phyloP scores from a whole-genome alignment of 139 green algal genomes.

The Coelastrella sp. region DNA sequence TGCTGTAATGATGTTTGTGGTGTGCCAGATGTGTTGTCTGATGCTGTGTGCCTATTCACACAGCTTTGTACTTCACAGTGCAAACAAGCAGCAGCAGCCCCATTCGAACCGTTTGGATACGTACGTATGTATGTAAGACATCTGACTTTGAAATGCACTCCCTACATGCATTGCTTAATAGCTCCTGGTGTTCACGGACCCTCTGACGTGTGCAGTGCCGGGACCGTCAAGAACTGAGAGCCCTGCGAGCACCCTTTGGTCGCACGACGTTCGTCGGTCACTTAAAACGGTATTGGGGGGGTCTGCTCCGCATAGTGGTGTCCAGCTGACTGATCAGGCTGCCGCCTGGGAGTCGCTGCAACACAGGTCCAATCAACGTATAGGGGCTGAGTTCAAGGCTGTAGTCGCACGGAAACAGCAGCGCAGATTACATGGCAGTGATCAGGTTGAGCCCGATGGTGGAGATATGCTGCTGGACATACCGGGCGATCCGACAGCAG shows the following conservation, averaged over 20 bases:
- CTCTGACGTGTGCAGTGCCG: constrained; percentile 6
- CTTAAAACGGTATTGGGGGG: too few relatives aligned
- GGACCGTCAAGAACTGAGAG: neutral
- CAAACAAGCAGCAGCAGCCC: too few relatives aligned
- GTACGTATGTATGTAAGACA: too few relatives aligned
- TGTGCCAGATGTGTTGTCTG: neutral
- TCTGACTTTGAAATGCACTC: neutral
- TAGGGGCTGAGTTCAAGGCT: too few relatives aligned
- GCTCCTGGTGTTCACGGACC: neutral
- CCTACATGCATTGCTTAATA: neutral
- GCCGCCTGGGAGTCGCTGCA: neutral
- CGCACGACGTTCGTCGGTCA: too few relatives aligned
- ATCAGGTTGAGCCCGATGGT: neutral
- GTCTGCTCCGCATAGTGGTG: too few relatives aligned
- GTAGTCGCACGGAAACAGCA: neutral
- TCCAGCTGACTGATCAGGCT: neutral
- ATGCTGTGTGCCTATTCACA: neutral
- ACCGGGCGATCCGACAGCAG: constrained; percentile 28
- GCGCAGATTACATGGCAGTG: neutral
- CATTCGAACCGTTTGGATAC: too few relatives aligned
- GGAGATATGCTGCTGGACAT: constrained; percentile 4
- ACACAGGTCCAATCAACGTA: neutral
- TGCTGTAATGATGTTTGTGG: neutral
- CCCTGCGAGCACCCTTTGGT: too few relatives aligned
- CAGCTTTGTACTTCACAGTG: too few relatives aligned